Base-by-base conservation (phyloP, 495 filamentous ascomycete genomes). In the Paragyromitra xinjiangensis region DNA sequence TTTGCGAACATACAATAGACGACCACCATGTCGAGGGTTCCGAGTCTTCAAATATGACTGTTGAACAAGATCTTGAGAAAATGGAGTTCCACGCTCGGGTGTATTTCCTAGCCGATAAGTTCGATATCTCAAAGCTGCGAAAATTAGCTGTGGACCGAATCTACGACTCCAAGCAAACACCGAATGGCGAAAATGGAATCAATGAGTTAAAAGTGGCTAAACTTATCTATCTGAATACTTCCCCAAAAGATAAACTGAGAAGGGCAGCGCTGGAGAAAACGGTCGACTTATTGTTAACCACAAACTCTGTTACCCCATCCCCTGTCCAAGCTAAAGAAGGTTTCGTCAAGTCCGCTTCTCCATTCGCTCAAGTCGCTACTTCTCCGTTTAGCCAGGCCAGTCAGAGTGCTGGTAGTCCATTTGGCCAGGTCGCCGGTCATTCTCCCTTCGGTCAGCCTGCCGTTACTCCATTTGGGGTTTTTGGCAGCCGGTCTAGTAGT, bases 51-150 rank as follows among this genome's bases (percentile, higher is more conserved):
- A 69, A 0, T 19, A 29, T 34, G 39, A 24, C n/a, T 12, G 5
- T 19, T 34, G 68, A 70, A 24, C 40, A n/a, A 51, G n/a, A 6
- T n/a, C 42, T 64, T 5, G 19, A 12, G 9, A 24, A 24, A 66
- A 65, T 72, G 48, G 16, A 72, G 39, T 66, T 72, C 59, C 61
- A 72, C 24, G 59, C 70, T 14, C 48, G 7, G 16, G 19, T 72
- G 0, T 72, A 72, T 37, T 64, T 71, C 9, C 42, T 72, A 1
- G 69, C 69, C 19, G 69, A 55, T 37, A 53, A 14, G 14, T 29
- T 65, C 3, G 59, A 48, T 3, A 24, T 64, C n/a, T 42, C 48
- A 5, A 55, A 40, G 19, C 12, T 72, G 29, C 59, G 55, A 29
- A 53, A 42, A 44, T 14, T 72, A 0, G 34, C 59, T 3, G 44